Evolutionary conservation across 345 rosid species (phyloP).

Genomic region (Salix arbutifolia): DNA sequence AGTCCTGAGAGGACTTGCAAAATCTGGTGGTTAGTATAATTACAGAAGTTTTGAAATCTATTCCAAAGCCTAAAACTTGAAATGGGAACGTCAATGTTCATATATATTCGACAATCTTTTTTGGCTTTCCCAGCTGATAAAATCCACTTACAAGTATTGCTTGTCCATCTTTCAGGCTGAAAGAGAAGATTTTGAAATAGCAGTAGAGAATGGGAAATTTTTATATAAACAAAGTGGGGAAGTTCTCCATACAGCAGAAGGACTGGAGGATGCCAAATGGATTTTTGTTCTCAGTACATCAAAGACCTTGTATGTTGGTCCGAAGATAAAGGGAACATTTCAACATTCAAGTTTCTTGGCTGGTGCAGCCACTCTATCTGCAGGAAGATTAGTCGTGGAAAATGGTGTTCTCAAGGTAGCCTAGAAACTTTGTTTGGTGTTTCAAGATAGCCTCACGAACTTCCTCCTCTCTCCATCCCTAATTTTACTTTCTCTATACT

Average conservation of each 20-base stretch:
- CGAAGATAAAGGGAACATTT: conserved; percentile 77
- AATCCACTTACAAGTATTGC: neutral
- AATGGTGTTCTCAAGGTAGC: conserved; percentile 63
- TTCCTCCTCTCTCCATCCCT: neutral
- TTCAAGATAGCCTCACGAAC: neutral
- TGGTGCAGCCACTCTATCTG: conserved; percentile 86
- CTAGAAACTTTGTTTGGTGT: neutral
- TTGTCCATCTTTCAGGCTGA: conserved; percentile 44
- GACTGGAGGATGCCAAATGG: conserved; percentile 69
- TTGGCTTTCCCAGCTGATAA: neutral
- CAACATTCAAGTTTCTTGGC: conserved; percentile 94
- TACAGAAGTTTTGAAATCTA: neutral
- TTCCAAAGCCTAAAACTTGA: neutral
- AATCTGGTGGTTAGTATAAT: neutral
- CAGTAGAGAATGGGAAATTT: conserved; percentile 47
- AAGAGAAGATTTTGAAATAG: conserved; percentile 61
- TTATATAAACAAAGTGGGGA: conserved; percentile 48
- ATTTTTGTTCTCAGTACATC: conserved; percentile 82
- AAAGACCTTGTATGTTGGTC: conserved; percentile 55
- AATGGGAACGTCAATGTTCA: neutral
- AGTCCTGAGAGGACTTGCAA: neutral
- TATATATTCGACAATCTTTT: neutral
- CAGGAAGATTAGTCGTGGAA: conserved; percentile 70
- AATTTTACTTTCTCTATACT: neutral
- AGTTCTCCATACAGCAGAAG: conserved; percentile 55